These are phyloP conservation scores for Dothideomycetes sp. DNA, from an alignment of 2,329 filamentous ascomycete genomes.

Conservation along the genomic window DNA sequence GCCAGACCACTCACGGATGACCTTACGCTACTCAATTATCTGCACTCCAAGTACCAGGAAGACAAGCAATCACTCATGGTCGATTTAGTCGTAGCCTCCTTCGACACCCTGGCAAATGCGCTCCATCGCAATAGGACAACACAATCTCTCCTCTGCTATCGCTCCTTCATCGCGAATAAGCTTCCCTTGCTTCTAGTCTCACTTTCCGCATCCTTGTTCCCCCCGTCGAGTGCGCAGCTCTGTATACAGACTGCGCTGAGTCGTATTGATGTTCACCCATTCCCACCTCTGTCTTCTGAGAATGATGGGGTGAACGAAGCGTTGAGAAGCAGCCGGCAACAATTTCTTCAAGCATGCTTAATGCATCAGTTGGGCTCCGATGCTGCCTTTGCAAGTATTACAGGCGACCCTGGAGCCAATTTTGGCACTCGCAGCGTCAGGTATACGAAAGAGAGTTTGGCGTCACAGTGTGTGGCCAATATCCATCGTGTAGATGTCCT, in stretches of 20 bases:
- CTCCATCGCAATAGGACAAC: constrained; percentile 58
- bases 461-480: constrained; percentile 67
- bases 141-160: constrained; percentile 58
- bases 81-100: constrained; percentile 77
- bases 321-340: constrained; percentile 57
- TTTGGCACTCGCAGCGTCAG: constrained; percentile 63
- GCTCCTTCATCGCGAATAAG: constrained; percentile 76
- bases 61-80: constrained; percentile 67
- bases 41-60: constrained; percentile 77
- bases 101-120: constrained; percentile 80
- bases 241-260: constrained; percentile 57
- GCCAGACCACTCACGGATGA: constrained; percentile 80
- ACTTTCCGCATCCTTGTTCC: constrained; percentile 46
- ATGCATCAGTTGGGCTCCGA: constrained; percentile 76
- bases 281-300: constrained; percentile 53
- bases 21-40: constrained; percentile 61
- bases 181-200: constrained; percentile 51
- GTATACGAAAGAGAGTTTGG: constrained; percentile 66
- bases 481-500: constrained; percentile 64
- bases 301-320: constrained; percentile 39
- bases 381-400: constrained; percentile 62
- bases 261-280: constrained; percentile 54
- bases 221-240: constrained; percentile 48
- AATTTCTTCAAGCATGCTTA: constrained; percentile 86
- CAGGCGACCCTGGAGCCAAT: constrained; percentile 77